phyloP scores from a whole-genome alignment of 495 filamentous ascomycete genomes.

The Podospora pseudoanserina region DNA sequence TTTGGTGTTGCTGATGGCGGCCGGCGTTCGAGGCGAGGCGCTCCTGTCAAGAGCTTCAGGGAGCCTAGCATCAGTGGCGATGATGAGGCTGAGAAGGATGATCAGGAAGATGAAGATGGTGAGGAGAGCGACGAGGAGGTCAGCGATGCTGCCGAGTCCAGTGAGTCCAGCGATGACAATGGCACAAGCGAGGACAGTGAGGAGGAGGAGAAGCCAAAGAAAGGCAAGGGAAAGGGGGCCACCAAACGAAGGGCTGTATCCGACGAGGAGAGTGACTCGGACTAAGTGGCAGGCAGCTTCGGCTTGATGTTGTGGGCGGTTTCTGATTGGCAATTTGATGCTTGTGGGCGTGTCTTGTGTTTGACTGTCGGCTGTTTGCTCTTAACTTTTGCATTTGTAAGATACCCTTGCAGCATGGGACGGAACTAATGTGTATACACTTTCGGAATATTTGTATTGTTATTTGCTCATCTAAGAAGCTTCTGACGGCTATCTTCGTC shows the following conservation, averaged over 20 bases:
- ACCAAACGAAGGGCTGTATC: slow-evolving; percentile 41
- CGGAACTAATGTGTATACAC: background rate
- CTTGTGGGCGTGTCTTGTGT: background rate
- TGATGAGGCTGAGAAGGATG: slow-evolving; percentile 41
- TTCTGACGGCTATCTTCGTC: background rate
- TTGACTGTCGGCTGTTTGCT: background rate
- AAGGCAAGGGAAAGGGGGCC: slow-evolving; percentile 24
- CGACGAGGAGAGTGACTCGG: slow-evolving; percentile 46
- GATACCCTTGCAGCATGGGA: background rate
- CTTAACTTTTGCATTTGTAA: background rate
- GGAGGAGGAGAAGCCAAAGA: slow-evolving; percentile 28
- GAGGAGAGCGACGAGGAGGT: slow-evolving; percentile 27
- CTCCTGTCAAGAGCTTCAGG: slow-evolving; percentile 26
- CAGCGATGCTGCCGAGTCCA: slow-evolving; percentile 34
- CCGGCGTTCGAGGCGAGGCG: slow-evolving; percentile 33
- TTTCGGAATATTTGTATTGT: background rate
- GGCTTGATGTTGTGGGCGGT: background rate
- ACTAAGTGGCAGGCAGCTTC: slow-evolving; percentile 22
- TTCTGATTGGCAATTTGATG: background rate
- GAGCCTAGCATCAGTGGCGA: slow-evolving; percentile 22
- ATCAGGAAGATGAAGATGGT: slow-evolving; percentile 26
- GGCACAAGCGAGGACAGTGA: slow-evolving; percentile 37
- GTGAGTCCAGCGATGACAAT: slow-evolving; percentile 29
- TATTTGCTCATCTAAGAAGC: background rate
- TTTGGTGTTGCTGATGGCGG: slow-evolving; percentile 60